phyloP scores from a whole-genome alignment of 331 rosid species.

The Malus hybrid region DNA sequence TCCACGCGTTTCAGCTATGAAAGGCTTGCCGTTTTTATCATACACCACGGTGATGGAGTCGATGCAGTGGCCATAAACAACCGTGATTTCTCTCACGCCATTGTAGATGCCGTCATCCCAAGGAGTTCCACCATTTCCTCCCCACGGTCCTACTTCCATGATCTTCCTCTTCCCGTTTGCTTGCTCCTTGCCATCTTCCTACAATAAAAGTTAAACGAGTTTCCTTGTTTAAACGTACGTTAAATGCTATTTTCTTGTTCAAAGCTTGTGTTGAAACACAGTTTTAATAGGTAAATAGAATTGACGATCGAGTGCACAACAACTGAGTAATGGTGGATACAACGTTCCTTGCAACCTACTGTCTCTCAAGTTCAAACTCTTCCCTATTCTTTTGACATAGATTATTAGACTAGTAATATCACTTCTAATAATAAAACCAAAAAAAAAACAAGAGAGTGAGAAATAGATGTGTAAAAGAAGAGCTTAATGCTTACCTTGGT shows the following conservation, averaged over 20 bases:
- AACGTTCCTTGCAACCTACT: not conserved
- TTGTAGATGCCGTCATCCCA: constrained; percentile 67
- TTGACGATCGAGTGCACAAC: not conserved
- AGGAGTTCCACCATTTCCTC: constrained; percentile 57
- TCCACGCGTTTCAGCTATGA: constrained; percentile 45
- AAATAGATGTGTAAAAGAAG: not conserved
- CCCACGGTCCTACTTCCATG: constrained; percentile 55
- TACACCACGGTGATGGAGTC: constrained; percentile 51
- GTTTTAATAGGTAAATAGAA: not conserved
- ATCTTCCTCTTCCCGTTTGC: constrained; percentile 25
- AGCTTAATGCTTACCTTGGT: not conserved
- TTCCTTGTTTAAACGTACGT: not conserved
- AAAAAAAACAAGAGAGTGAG: not conserved
- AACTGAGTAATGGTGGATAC: not conserved
- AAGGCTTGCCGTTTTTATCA: constrained; percentile 45
- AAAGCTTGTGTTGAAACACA: too few relatives aligned
- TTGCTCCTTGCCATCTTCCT: constrained; percentile 8
- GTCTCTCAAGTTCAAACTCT: not conserved
- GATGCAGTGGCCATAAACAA: constrained; percentile 44
- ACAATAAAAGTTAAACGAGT: not conserved
- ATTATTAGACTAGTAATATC: not conserved
- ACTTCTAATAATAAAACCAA: too few relatives aligned
- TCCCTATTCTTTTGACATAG: not conserved
- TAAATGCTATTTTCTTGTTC: not conserved
- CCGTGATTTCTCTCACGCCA: constrained; percentile 49